phyloP scores from a whole-genome alignment of 2,329 filamentous ascomycete species.

The Neofusicoccum umdonicola region DNA sequence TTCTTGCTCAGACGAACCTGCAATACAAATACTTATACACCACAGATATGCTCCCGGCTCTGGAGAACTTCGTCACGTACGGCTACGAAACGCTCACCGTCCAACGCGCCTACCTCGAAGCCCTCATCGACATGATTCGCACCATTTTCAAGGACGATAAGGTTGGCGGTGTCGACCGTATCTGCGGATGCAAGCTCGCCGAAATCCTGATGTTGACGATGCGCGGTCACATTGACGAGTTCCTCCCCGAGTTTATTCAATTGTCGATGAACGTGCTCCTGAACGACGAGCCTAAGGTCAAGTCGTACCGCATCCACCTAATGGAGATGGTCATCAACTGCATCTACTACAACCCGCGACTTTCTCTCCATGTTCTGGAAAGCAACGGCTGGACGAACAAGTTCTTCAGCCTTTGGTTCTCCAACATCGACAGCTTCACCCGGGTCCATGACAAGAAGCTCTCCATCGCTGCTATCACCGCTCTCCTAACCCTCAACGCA shows the following conservation, averaged over 20 bases:
- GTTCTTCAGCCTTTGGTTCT: slow-evolving; percentile 98
- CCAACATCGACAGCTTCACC: slow-evolving; percentile 88
- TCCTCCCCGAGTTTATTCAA: slow-evolving; percentile 82
- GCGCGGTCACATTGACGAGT: slow-evolving; percentile 81
- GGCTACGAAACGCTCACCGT: slow-evolving; percentile 76
- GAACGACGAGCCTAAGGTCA: slow-evolving; percentile 76
- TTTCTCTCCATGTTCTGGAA: slow-evolving; percentile 86
- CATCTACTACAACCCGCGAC: slow-evolving; percentile 91
- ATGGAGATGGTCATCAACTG: slow-evolving; percentile 99
- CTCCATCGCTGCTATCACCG: slow-evolving; percentile 88
- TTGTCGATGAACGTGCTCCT: slow-evolving; percentile 83
- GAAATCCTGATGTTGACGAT: slow-evolving; percentile 97
- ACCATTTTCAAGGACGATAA: slow-evolving; percentile 93
- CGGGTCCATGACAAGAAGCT: slow-evolving; percentile 98
- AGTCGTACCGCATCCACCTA: slow-evolving; percentile 90
- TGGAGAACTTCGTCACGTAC: slow-evolving; percentile 97
- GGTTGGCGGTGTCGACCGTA: slow-evolving; percentile 88
- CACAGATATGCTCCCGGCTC: slow-evolving; percentile 87
- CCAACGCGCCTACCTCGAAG: slow-evolving; percentile 82
- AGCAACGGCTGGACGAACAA: slow-evolving; percentile 93
- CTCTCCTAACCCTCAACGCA: slow-evolving; percentile 74
- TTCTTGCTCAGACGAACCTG: background rate
- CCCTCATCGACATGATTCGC: slow-evolving; percentile 88
- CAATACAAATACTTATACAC: slow-evolving; percentile 14
- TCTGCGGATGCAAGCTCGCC: slow-evolving; percentile 95